Conservation (phyloP, 257 asterid genomes). For the Anisodus acutangulus region DNA sequence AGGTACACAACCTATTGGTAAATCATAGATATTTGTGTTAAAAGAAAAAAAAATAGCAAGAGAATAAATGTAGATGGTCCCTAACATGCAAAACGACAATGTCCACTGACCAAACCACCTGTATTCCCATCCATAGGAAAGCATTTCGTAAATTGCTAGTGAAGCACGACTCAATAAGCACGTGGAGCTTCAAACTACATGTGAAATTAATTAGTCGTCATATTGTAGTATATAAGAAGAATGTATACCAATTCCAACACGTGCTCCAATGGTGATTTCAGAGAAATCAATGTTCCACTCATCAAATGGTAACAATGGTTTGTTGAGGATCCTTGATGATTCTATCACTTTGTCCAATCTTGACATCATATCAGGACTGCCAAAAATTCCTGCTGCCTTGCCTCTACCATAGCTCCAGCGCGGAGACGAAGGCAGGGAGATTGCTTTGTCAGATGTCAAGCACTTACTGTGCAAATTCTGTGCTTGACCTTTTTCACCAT, state of each 20-base stretch:
- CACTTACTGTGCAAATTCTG: conserved; percentile 53
- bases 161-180: conserved; percentile 24
- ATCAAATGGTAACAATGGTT: conserved; percentile 75
- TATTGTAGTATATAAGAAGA: conserved; percentile 10
- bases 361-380: conserved; percentile 58
- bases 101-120: conserved; percentile 1
- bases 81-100: neutral
- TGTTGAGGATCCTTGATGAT: conserved; percentile 69
- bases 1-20: conserved; percentile 17
- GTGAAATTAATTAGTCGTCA: neutral
- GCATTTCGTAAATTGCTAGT: neutral
- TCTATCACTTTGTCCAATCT: conserved; percentile 67
- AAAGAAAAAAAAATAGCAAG: neutral
- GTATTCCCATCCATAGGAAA: neutral
- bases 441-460: conserved; percentile 64
- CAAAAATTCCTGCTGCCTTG: conserved; percentile 46
- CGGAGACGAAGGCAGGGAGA: conserved; percentile 91
- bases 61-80: conserved; percentile 16
- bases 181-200: conserved; percentile 1
- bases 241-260: conserved; percentile 85
- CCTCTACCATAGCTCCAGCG: conserved; percentile 59
- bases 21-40: neutral
- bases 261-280: conserved; percentile 77
- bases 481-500: conserved; percentile 51
- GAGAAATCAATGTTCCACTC: conserved; percentile 93